These are phyloP conservation scores for Phytophthora colocasiae DNA, from an alignment of 352 stramenopile genomes.

Conservation along the genomic window DNA sequence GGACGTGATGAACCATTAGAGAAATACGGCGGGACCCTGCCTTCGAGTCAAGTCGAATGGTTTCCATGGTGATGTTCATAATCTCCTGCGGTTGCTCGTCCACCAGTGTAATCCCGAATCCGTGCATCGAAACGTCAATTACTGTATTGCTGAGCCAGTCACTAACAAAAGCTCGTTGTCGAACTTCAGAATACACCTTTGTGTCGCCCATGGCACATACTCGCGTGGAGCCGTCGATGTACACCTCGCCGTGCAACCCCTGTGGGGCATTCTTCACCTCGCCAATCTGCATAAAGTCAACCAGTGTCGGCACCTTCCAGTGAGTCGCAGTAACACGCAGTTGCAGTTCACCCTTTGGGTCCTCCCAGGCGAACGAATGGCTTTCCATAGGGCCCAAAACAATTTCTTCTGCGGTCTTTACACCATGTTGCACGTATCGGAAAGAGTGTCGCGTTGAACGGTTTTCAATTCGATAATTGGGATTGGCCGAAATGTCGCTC, in stretches of 20 bases:
- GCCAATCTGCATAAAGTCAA: constrained; percentile 83
- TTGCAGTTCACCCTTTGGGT: constrained; percentile 64
- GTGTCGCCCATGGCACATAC: constrained; percentile 85
- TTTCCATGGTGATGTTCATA: constrained; percentile 90
- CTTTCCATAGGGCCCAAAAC: constrained; percentile 70
- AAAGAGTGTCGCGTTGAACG: constrained; percentile 76
- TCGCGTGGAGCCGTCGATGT: constrained; percentile 83
- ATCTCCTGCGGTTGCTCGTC: constrained; percentile 79
- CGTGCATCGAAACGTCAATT: constrained; percentile 81
- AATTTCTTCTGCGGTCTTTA: constrained; percentile 71
- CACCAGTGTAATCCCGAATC: constrained; percentile 82
- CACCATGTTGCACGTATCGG: constrained; percentile 72
- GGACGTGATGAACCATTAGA: constrained; percentile 82
- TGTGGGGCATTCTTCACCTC: constrained; percentile 59
- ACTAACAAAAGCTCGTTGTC: constrained; percentile 58
- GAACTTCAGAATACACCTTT: constrained; percentile 62
- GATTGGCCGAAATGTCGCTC: constrained; percentile 70
- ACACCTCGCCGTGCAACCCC: constrained; percentile 81
- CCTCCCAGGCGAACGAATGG: constrained; percentile 86
- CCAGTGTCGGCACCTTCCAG: constrained; percentile 73
- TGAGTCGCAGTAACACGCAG: constrained; percentile 67
- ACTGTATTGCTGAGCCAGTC: constrained; percentile 80
- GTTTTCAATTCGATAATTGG: constrained; percentile 89
- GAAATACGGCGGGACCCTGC: constrained; percentile 53
- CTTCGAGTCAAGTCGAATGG: constrained; percentile 68